These are phyloP conservation scores for Microcyclospora tardicrescens DNA, from an alignment of 2,329 filamentous ascomycete species.

Conservation along the genomic window DNA sequence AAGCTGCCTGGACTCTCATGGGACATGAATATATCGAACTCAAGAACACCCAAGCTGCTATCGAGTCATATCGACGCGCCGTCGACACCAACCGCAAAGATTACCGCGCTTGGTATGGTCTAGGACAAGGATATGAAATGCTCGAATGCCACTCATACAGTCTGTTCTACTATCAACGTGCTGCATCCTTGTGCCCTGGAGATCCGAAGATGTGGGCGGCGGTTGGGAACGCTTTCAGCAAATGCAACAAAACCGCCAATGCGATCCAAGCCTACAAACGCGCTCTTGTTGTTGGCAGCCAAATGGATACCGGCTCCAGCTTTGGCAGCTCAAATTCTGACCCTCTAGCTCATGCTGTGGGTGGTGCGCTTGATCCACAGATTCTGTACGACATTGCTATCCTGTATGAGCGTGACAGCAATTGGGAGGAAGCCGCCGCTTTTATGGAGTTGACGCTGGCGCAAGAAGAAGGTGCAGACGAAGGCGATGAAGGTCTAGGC, in stretches of 20 bases:
- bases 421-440: slow-evolving; percentile 66
- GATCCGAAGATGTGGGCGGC: slow-evolving; percentile 99
- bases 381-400: slow-evolving; percentile 78
- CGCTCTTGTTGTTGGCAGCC: slow-evolving; percentile 74
- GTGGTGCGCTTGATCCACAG: slow-evolving; percentile 67
- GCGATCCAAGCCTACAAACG: slow-evolving; percentile 93
- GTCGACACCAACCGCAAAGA: slow-evolving; percentile 94
- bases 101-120: slow-evolving; percentile 94
- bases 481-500: slow-evolving; percentile 48
- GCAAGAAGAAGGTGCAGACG: slow-evolving; percentile 63
- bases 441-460: slow-evolving; percentile 96
- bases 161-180: slow-evolving; percentile 94
- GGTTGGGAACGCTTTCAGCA: slow-evolving; percentile 80
- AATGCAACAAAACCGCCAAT: slow-evolving; percentile 75
- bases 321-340: slow-evolving; percentile 30
- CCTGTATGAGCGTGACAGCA: slow-evolving; percentile 71
- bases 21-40: slow-evolving; percentile 97
- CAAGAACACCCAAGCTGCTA: slow-evolving; percentile 95
- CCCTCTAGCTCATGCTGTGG: slow-evolving; percentile 34
- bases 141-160: slow-evolving; percentile 97
- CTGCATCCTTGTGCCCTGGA: slow-evolving; percentile 82
- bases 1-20: slow-evolving; percentile 97
- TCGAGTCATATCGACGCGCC: slow-evolving; percentile 88
- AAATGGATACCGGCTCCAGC: slow-evolving; percentile 51
- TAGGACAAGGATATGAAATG: slow-evolving; percentile 94